A percentile compares a stretch with the other conserved stretches of the same genome.
Evolutionary conservation across 441 rosid genomes (phyloP).

Genomic region (Kokia cookei): DNA sequence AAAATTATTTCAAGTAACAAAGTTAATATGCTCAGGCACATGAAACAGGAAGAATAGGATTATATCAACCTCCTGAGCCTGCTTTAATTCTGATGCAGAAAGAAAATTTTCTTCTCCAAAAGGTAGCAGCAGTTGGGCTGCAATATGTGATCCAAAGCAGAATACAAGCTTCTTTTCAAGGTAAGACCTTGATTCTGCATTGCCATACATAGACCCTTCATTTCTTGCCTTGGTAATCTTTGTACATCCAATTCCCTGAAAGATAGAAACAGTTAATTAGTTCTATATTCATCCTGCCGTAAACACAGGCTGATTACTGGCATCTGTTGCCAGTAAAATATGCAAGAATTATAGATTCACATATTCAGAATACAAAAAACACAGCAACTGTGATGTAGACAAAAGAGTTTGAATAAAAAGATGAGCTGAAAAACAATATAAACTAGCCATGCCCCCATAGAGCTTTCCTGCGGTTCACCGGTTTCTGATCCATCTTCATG

Average conservation of each 20-base stretch:
- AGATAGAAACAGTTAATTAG: neutral
- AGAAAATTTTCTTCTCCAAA: slow-evolving; percentile 83
- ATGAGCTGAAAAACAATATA: neutral
- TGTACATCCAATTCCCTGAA: slow-evolving; percentile 92
- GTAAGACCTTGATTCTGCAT: slow-evolving; percentile 84
- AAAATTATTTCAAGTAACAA: neutral
- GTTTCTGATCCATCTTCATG: neutral
- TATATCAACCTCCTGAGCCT: slow-evolving; percentile 80
- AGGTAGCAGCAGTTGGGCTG: slow-evolving; percentile 83
- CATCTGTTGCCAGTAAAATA: neutral
- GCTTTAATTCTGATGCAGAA: slow-evolving; percentile 68
- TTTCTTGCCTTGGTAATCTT: slow-evolving; percentile 70
- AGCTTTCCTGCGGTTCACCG: neutral
- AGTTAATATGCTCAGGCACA: neutral
- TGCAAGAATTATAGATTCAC: neutral
- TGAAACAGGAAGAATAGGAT: slow-evolving; percentile 5
- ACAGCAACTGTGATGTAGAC: neutral
- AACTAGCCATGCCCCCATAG: neutral
- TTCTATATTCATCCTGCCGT: neutral
- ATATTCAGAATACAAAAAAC: neutral
- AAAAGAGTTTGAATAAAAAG: neutral
- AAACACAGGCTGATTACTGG: slow-evolving; percentile 1
- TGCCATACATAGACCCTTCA: slow-evolving; percentile 62
- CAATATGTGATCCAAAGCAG: slow-evolving; percentile 87
- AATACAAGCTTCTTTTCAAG: slow-evolving; percentile 97